phyloP scores from a whole-genome alignment of 495 filamentous ascomycete genomes.

The Aspergillus campestris region DNA sequence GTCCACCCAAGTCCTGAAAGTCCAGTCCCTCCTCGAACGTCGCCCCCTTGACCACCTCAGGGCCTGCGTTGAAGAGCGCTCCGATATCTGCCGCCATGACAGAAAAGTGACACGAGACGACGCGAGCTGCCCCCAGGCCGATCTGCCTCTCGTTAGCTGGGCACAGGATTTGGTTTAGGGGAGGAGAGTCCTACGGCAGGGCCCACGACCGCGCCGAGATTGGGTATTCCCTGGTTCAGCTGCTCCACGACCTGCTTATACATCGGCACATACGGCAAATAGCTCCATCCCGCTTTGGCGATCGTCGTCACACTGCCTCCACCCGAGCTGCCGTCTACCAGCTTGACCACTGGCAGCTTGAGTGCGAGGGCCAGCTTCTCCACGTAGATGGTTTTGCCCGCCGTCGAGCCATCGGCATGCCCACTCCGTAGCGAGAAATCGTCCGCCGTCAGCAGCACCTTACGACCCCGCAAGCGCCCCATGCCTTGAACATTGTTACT shows the following conservation, averaged over 20 bases:
- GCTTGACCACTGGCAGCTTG: conserved; percentile 50
- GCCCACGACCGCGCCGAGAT: conserved; percentile 52
- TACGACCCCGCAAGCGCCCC: conserved; percentile 41
- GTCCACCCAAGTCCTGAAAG: conserved; percentile 48
- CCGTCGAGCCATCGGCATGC: conserved; percentile 51
- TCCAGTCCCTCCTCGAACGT: conserved; percentile 53
- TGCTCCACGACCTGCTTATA: conserved; percentile 44
- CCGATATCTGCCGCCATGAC: conserved; percentile 59
- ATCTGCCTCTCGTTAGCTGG: conserved; percentile 24
- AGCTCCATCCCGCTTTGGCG: conserved; percentile 43
- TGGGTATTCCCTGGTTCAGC: conserved; percentile 55
- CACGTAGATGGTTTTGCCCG: conserved; percentile 51
- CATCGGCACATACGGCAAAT: conserved; percentile 45
- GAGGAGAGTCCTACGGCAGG: conserved; percentile 36
- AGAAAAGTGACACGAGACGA: conserved; percentile 54
- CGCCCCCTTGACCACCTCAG: conserved; percentile 51
- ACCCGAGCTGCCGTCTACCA: conserved; percentile 54
- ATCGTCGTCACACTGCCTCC: conserved; percentile 56
- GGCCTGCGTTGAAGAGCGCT: conserved; percentile 54
- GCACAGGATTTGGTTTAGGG: not conserved
- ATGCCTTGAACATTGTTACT: conserved; percentile 48
- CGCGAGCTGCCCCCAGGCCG: conserved; percentile 52
- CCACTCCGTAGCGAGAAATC: conserved; percentile 57
- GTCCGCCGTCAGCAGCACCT: conserved; percentile 51
- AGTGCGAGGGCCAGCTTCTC: conserved; percentile 45